Conservation (phyloP, 257 asterid species). For the Solanum sparsipilum region DNA sequence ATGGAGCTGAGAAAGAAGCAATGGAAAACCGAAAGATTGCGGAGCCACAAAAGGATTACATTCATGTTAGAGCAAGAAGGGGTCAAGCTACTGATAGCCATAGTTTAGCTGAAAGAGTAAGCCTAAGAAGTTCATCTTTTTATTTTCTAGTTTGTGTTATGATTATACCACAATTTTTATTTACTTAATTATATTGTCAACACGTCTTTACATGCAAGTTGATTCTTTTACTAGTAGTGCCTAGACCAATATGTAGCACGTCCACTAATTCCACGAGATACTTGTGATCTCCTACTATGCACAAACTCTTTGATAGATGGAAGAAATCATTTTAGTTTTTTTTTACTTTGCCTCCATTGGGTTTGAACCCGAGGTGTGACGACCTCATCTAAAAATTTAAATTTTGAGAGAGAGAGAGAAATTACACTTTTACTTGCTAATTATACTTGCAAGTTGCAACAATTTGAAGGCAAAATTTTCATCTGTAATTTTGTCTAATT, state of each 20-base stretch:
- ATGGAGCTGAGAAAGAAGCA: constrained; percentile 12
- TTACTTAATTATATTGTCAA: not conserved
- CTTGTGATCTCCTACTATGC: not conserved
- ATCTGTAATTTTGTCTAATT: not conserved
- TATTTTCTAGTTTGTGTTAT: not conserved
- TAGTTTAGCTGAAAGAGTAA: constrained; percentile 83
- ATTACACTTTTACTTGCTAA: not conserved
- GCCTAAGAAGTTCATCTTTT: not conserved
- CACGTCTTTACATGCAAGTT: not conserved
- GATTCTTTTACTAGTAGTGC: not conserved
- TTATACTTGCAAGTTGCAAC: not conserved
- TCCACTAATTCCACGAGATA: not conserved
- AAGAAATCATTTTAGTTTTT: not conserved
- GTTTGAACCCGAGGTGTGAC: not conserved
- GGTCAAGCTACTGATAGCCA: constrained; percentile 99
- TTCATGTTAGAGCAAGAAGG: constrained; percentile 97
- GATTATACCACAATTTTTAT: not conserved
- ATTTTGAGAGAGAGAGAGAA: not conserved
- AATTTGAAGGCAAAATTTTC: not conserved
- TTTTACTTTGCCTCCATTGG: not conserved
- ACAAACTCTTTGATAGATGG: not conserved
- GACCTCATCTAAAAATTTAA: not conserved
- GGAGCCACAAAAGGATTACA: constrained; percentile 82
- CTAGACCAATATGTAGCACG: not conserved
- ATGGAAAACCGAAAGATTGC: constrained; percentile 37